Conservation (phyloP, 2,329 filamentous ascomycete species). For the Penicillium sp. region DNA sequence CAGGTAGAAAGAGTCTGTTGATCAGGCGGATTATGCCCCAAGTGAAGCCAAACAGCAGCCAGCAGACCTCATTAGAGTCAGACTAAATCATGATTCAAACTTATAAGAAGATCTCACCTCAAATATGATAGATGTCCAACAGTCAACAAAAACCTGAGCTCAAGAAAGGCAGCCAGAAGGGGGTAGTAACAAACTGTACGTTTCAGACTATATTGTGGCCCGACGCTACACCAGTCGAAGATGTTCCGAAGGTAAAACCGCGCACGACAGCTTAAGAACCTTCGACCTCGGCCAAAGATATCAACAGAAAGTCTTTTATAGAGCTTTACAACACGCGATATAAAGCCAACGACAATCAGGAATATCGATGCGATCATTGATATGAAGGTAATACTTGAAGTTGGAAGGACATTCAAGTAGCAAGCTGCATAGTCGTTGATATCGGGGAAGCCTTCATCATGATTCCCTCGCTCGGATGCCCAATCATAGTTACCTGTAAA, state of each 20-base stretch:
- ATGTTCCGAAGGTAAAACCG: background rate
- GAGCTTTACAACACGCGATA: background rate
- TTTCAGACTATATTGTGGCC: background rate
- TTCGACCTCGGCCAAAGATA: background rate
- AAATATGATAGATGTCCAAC: constrained; percentile 1
- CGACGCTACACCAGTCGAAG: background rate
- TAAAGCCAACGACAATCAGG: background rate
- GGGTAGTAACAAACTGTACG: background rate
- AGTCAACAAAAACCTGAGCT: background rate
- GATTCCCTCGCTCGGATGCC: no score
- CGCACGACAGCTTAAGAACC: background rate
- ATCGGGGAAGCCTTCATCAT: background rate
- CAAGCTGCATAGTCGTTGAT: background rate
- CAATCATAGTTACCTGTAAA: constrained; percentile 1
- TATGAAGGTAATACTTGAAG: no score
- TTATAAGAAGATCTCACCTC: no score
- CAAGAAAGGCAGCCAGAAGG: background rate
- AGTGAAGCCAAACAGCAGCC: background rate
- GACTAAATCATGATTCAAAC: background rate
- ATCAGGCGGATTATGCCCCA: background rate
- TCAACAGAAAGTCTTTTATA: background rate
- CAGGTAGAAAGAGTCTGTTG: background rate
- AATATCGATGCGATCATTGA: background rate
- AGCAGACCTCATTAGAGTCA: background rate
- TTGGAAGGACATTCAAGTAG: background rate